Evolutionary conservation across 208 protist species (phyloP).

Genomic region (Leishmania arabica): DNA sequence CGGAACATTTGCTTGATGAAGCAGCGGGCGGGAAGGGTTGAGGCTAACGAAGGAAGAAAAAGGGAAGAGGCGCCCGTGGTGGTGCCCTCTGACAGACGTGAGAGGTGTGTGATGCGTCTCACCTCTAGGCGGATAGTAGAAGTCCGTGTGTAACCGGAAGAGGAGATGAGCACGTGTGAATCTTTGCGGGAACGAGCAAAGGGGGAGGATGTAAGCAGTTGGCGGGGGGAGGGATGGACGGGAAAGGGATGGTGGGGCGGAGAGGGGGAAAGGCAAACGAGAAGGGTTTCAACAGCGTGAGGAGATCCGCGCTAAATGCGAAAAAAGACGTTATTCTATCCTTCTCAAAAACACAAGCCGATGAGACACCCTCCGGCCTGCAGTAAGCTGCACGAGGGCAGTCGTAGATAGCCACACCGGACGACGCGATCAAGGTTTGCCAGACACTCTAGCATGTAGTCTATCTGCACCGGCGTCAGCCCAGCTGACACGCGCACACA

Average conservation of each 20-base stretch:
- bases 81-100: background rate
- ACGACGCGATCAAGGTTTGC: background rate
- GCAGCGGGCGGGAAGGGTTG: background rate
- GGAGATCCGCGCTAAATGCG: background rate
- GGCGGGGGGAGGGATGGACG: background rate
- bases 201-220: background rate
- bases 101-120: background rate
- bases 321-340: too few species aligned
- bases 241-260: background rate
- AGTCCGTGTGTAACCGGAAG: background rate
- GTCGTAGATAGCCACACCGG: background rate
- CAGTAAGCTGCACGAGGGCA: too few species aligned
- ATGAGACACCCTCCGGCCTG: background rate
- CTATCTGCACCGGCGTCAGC: background rate
- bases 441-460: background rate
- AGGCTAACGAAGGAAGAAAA: too few species aligned
- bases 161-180: background rate
- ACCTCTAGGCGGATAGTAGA: background rate
- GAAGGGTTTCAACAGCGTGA: background rate
- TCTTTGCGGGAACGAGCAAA: background rate
- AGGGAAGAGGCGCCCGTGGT: background rate
- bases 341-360: background rate
- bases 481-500: background rate
- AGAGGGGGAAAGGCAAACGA: background rate
- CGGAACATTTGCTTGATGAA: conserved; percentile 54